Evolutionary conservation across 805 yeast genomes (phyloP), one percentile per base, ranked within the genome.

Genomic region (Geotrichum ghanense): DNA sequence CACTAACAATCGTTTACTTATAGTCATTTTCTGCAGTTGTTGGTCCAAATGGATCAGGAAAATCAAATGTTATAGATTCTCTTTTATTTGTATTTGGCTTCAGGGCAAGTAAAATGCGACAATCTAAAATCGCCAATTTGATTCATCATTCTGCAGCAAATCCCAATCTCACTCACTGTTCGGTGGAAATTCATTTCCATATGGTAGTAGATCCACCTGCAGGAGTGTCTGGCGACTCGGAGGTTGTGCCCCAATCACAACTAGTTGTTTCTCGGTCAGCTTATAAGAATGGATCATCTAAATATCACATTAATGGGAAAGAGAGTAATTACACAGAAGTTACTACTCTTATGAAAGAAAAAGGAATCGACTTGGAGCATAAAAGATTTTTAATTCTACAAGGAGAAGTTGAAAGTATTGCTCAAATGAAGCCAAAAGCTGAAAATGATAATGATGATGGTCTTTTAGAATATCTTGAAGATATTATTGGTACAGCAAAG

Each of bases 21-120:
- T 67, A 89, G 31, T 86, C 94, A 3, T 94, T 92, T 59, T 85
- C 95, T 9, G 97, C 99, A 0, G 95, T 92, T 9, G 97, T 92
- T 12, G 99, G 99, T 0, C 98, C 98, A 3, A 92, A 92, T 62
- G 99, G 99, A 6, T 83, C 95, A 10, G 99, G 99, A 2, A 92
- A 92, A 65, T 89, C 97, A 14, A 92, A 94, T 59, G 97, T 92
- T 53, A 92, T 92, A 62, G 98, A 94, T 62, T 87, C 97, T 3
- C 79, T 92, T 72, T 73, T 94, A 26, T 92, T 92, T 63, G 98
- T 94, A 1, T 92, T 92, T 68, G 99, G 99, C 0, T 92, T 92
- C 66, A 72, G 97, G 49, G 97, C 98, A 0, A 78, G 79, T 60
- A 92, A 94, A 62, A 88, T 92, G 96, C 80, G 99, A 59, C 99